Base-by-base conservation (phyloP, 2,329 filamentous ascomycete genomes). In the Aspergillus spinulosporus region DNA sequence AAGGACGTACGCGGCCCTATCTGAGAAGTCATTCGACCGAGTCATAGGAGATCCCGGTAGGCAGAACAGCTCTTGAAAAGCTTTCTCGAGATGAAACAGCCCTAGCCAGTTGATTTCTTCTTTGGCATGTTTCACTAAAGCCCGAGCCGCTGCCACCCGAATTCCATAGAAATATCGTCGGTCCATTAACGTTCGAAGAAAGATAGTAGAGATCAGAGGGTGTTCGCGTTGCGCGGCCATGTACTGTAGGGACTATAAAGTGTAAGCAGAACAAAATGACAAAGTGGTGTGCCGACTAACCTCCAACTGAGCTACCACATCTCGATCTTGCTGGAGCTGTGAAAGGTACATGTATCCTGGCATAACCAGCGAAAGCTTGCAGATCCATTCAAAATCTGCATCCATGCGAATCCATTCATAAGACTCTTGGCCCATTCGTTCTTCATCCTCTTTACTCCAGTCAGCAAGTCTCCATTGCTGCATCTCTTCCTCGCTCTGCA, bases 371-470 rank as follows among this genome's bases (percentile, higher is more conserved):
- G 88, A 87, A 73, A 96, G 89, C 63, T 88, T 88, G 74, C 89
- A 94, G 56, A 97, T 87, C 94, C 94, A 99, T 72, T 99, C 94
- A 64, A 97, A 97, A 74, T 99, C 95, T 12, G 93, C 92, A 72
- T 99, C 94, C 76, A 97, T 89, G 15, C 94, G 88, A 64, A 99
- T 96, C 94, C 95, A 99, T 72, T 99, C 94, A 68, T 97, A 99
- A 0, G 91, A 96, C 70, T 99, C 94, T 62, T 92, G 86, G 55
- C 94, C 91, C 92, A 99, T 97, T 66, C 86, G 87, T 36, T 88
- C 83, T 73, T 97, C 92, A n/a, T 93, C 90, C 54, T 95, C 90
- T 58, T 88, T 84, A 47, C 89, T 88, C 92, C 93, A 99, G 62
- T 97, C 93, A 4, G 86, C 84, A 4, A 99, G 80, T 50, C 84